Base-by-base conservation (phyloP, 257 asterid genomes). In the Primulina eburnea region DNA sequence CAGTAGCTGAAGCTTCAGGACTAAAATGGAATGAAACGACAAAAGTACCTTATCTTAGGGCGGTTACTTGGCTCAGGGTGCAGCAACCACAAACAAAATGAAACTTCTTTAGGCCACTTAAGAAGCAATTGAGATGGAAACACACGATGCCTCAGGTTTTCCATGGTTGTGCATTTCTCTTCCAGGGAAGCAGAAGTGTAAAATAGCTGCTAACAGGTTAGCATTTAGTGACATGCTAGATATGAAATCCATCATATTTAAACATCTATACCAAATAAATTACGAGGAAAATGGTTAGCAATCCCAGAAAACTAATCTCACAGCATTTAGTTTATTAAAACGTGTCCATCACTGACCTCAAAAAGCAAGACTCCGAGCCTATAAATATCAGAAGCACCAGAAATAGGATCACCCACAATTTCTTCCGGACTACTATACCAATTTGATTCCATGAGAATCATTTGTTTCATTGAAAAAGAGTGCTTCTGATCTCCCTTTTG, bases 71-170 rank as follows among this genome's bases (percentile, higher is more conserved):
- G 92, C 53, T 91, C 97, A 7, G 99, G 99, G 67, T 94, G 99
- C 80, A 91, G 79, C 84, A 94, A 76, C 99, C 97, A 91, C 64
- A 91, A 74, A 88, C 97, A 91, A 89, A 86, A 94, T 9, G 99
- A 85, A 75, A 95, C 99, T 86, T 91, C 96, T 82, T 89, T 94
- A 55, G 99, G 96, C 97, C 99, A 89, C 82, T 86, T 91, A 60
- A 89, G 86, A 67, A 94, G 97, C 82, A 94, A 79, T 75, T 87
- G 95, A 9, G 97, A 97, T 62, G 99, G 97, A 55, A 94, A 90
- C 55, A 91, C 93, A 33, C 99, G 94, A 71, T 91, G 99, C 72
- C 88, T 85, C 71, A 94, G 76, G 81, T 83, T 94, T 40, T 81
- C 84, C 99, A 94, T 94, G 34, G 88, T 88, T 35, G 95, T 32